Evolutionary conservation across 345 rosid genomes (phyloP).

Genomic region (Dipteronia dyeriana): DNA sequence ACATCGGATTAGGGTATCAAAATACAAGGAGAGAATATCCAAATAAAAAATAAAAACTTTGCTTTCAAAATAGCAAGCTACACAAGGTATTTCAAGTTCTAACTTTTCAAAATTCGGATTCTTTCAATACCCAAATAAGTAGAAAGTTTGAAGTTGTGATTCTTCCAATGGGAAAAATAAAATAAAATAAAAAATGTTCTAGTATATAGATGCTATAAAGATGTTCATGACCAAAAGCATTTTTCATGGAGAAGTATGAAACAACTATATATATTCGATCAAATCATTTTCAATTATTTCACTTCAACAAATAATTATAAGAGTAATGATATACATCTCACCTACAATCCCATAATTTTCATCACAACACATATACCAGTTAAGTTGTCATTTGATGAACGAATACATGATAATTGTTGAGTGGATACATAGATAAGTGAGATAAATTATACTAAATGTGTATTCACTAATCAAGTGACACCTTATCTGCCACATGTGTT

Average conservation of each 20-base stretch:
- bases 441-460: no score
- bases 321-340: no score
- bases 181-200: neutral
- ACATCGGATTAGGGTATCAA: neutral
- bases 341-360: no score
- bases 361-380: no score
- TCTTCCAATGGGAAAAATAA: neutral
- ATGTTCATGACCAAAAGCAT: neutral
- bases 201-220: neutral
- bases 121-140: neutral
- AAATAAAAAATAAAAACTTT: neutral
- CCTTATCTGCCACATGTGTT: no score
- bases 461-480: no score
- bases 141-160: neutral
- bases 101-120: neutral
- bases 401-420: no score
- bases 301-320: no score
- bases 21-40: neutral
- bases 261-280: neutral
- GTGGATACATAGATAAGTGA: no score
- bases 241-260: neutral
- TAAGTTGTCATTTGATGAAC: no score
- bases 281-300: neutral
- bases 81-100: neutral
- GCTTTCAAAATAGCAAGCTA: conserved; percentile 2